Evolutionary conservation across 139 green algal species (phyloP), one percentile per base, ranked within the genome.

Genomic region (Pseudopediastrum boryanum): DNA sequence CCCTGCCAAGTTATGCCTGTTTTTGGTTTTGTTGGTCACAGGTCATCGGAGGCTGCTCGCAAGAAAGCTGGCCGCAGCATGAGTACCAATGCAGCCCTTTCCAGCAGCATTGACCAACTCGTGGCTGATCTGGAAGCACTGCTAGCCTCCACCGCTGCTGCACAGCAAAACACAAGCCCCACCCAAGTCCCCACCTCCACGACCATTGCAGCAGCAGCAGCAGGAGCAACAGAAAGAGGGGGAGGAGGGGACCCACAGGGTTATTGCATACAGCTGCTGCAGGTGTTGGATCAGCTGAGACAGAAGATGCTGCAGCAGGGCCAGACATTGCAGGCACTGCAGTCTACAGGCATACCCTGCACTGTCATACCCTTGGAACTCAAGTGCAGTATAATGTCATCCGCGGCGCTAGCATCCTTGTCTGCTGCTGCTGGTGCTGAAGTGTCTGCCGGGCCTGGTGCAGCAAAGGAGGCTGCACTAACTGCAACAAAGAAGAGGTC

Each of bases 271-370:
- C 77, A 82, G 48, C 71, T 84, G 6, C 51, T 87, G 31, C 42
- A 75, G 16, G 62, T 77, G 25, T 19, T 75, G 19, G 78, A 78
- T 27, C 33, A 38, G 1, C 70, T 84, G 21, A 41, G 78, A 16
- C 44, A 65, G 33, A 70, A 58, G 13, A 31, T 84, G 61, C 70
- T 84, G 42, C 46, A 46, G 21, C 82, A 86, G 58, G 72, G 77
- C n/a, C 71, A 80, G 65, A 21, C 19, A 16, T n/a, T 58, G 48
- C 19, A 16, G 19, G 48, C 48, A 16, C 29, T 78, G 71, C 54
- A 70, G 27, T 70, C 56, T 23, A 46, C 36, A 3, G 25, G 39
- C 2, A 0, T 78, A 16, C 29, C 39, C 25, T 25, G 8, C 39
- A 59, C 10, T 5, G 12, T 39, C 36, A 36, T 78, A 42, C 43